phyloP scores from a whole-genome alignment of 441 rosid genomes.

The Iberis amara region DNA sequence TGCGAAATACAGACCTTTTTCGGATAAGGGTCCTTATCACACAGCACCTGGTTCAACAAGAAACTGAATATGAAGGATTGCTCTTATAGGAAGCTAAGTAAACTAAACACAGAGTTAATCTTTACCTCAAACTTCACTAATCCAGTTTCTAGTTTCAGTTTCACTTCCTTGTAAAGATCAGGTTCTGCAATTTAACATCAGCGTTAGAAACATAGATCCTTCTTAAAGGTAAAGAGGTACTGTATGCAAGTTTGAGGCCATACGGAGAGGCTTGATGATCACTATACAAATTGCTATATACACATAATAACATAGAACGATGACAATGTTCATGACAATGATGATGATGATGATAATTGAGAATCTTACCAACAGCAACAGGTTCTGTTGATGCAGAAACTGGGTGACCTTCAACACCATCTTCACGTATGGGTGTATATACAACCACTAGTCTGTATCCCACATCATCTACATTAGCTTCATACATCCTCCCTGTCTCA shows the following conservation, averaged over 20 bases:
- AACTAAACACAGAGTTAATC: constrained; percentile 19
- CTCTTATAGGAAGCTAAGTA: neutral
- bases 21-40: constrained; percentile 68
- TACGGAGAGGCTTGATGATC: neutral
- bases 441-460: constrained; percentile 90
- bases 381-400: constrained; percentile 94
- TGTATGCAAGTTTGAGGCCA: constrained; percentile 1
- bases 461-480: constrained; percentile 98
- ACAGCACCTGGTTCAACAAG: constrained; percentile 56
- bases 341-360: constrained; percentile 16
- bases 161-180: constrained; percentile 87
- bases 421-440: constrained; percentile 88
- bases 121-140: constrained; percentile 92
- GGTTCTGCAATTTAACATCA: constrained; percentile 61
- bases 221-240: neutral
- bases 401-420: constrained; percentile 94
- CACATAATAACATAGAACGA: neutral
- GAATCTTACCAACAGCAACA: constrained; percentile 74
- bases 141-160: constrained; percentile 85
- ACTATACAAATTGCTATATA: constrained; percentile 1
- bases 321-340: neutral
- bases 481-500: constrained; percentile 88
- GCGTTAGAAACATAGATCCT: constrained; percentile 8
- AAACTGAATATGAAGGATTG: constrained; percentile 1
- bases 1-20: constrained; percentile 56